Evolutionary conservation across 306 rosid genomes (phyloP), one percentile per base, ranked within the genome.

Genomic region (Cicer yamashitae): DNA sequence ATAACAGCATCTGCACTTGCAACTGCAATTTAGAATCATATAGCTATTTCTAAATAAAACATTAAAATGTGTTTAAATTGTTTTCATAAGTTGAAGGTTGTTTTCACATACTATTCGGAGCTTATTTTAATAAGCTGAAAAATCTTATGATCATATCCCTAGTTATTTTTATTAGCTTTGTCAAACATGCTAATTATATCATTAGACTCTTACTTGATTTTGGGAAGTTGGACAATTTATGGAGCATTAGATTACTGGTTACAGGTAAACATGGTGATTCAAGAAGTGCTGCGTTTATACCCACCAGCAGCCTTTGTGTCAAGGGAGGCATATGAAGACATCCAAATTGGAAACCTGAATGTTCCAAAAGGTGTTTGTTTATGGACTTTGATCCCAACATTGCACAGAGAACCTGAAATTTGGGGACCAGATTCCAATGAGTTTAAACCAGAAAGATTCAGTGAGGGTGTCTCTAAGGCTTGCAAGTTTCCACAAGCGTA

Each of bases 221-320:
- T n/a, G 46, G 22, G 43, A 10, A 0, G 40, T 30, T 48, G 65
- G 48, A 39, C 22, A 22, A 47, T 47, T 47, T 59, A 46, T 20
- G 37, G 45, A 72, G 41, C 40, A 63, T 72, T 60, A 20, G 2
- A 10, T 51, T 43, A 65, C 53, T 17, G 20, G 7, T 63, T 73
- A 47, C 57, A 90, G 98, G 79, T 86, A 74, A 75, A 81, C 0
- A 89, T 90, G 91, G 99, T 94, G 87, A 84, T 94, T 64, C 91
- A 91, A 17, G 99, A 94, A 76, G 88, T 79, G 58, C 22, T 94
- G 44, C 96, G 99, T 12, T 73, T 94, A 52, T 94, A 94, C 51
- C 96, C 99, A 18, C 96, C 97, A 5, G 99, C 91, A 7, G 93
- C 97, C 5, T 91, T 94, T 50, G 99, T 94, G 41, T 89, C 99